Percentiles rank a stretch among this genome's conserved stretches.
Conservation (phyloP, 495 filamentous ascomycete genomes). For the Lentithecium fluviatile region DNA sequence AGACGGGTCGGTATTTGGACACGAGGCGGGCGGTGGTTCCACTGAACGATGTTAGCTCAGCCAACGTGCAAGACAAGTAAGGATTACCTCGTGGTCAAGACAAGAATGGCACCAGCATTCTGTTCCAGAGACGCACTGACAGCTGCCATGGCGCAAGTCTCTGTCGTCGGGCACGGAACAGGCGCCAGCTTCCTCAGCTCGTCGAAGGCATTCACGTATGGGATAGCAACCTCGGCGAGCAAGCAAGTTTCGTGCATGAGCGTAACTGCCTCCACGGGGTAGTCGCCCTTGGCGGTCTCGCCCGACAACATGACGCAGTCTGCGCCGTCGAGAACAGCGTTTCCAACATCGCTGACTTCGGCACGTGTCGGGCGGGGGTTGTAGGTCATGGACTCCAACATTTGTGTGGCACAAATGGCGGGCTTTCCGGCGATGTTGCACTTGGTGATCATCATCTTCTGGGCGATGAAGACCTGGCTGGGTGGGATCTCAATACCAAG, state of each 20-base stretch:
- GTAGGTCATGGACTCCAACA: conserved; percentile 99
- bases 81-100: conserved; percentile 78
- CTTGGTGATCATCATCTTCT: conserved; percentile 99
- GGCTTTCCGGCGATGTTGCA: conserved; percentile 99
- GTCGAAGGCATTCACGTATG: conserved; percentile 94
- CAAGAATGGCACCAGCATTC: conserved; percentile 91
- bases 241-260: conserved; percentile 99
- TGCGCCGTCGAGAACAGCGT: conserved; percentile 94
- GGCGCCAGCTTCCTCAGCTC: conserved; percentile 81
- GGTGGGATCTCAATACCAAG: conserved; percentile 98
- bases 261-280: conserved; percentile 85
- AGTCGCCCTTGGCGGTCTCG: conserved; percentile 96
- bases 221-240: conserved; percentile 92
- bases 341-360: conserved; percentile 97
- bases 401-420: conserved; percentile 89
- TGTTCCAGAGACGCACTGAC: conserved; percentile 92
- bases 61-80: not conserved
- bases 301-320: conserved; percentile 99
- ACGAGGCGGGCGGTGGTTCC: conserved; percentile 89
- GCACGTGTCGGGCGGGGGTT: conserved; percentile 97
- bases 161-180: conserved; percentile 78
- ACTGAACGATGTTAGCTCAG: conserved; percentile 42
- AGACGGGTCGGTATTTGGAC: conserved; percentile 97
- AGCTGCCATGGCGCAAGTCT: conserved; percentile 94
- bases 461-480: conserved; percentile 95